phyloP scores from a whole-genome alignment of 2,329 filamentous ascomycete genomes.

The Epichloe hybrida region DNA sequence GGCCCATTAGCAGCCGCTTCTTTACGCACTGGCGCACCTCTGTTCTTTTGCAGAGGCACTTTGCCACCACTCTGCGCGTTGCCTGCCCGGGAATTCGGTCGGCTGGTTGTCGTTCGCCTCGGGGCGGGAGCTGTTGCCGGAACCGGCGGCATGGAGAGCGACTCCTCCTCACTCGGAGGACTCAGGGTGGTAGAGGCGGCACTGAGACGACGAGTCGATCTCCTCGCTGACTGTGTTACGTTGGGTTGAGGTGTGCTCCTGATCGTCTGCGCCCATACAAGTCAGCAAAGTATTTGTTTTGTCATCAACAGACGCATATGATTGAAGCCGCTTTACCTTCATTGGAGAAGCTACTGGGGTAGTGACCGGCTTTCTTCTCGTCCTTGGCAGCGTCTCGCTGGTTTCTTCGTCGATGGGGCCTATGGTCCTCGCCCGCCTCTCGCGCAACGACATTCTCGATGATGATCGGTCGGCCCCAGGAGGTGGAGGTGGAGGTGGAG shows the following conservation, averaged over 20 bases:
- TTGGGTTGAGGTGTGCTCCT: slow-evolving; percentile 18
- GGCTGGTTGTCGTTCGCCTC: slow-evolving; percentile 23
- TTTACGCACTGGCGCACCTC: slow-evolving; percentile 32
- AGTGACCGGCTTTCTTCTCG: slow-evolving; percentile 49
- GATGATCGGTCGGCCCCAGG: slow-evolving; percentile 29
- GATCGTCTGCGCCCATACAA: slow-evolving; percentile 16
- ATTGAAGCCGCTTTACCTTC: slow-evolving; percentile 13
- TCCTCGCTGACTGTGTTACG: slow-evolving; percentile 17
- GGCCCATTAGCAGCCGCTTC: slow-evolving; percentile 22
- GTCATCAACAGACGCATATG: not conserved
- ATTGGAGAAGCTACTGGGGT: slow-evolving; percentile 22
- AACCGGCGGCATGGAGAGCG: not conserved
- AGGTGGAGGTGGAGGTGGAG: not conserved
- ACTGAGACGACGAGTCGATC: slow-evolving; percentile 35
- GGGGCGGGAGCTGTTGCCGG: slow-evolving; percentile 2
- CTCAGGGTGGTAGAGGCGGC: slow-evolving; percentile 26
- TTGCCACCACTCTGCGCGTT: slow-evolving; percentile 25
- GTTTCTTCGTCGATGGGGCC: slow-evolving; percentile 36
- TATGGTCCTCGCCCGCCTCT: slow-evolving; percentile 49
- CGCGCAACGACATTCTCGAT: slow-evolving; percentile 58
- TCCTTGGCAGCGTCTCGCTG: slow-evolving; percentile 18
- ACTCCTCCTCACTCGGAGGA: slow-evolving; percentile 11
- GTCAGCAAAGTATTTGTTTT: not conserved
- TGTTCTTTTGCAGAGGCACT: slow-evolving; percentile 46
- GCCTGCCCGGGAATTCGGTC: slow-evolving; percentile 9